Evolutionary conservation across 2,329 filamentous ascomycete genomes (phyloP), one percentile per base, ranked within the genome.

Genomic region (Alternaria dauci): DNA sequence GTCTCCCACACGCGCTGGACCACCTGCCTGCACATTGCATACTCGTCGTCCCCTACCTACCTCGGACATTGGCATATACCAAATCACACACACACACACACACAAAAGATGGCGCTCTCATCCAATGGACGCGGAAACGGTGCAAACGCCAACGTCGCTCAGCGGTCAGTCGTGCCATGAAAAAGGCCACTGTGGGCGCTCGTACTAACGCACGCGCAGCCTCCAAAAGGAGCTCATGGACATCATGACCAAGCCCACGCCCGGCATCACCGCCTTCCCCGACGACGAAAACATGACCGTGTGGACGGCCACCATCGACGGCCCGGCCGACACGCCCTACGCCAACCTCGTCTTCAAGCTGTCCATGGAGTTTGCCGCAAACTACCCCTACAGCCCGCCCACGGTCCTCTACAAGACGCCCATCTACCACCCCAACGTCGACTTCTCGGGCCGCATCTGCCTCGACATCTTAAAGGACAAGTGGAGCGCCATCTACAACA

Each of bases 391-490:
- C 79, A 87, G 90, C 1, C 88, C 95, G 23, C 95, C 95, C 0
- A 93, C 91, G 2, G 95, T 99, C 18, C 86, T 97, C 61, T 99
- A 97, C 88, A 96, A 94, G 84, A 99, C 96, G 7, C 95, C 95
- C 38, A 97, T 99, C 81, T 99, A 98, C 85, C 95, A 99, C 80
- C 95, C 95, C 55, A 99, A 99, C 73, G 92, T 99, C 71, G 95
- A 99, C 82, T 97, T 99, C 83, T 94, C 91, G 4, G 95, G 95
- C 41, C 88, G 95, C 58, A 99, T 99, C 80, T 99, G 95, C 79
- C 86, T 99, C 62, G 96, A 99, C 76, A 99, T 99, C 70, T 85
- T 99, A 67, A 98, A 97, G 86, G 95, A 98, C 80, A 97, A 97
- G 83, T 99, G 95, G 95, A 97, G 93, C 61, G 93, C 95, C 18